Conservation (phyloP, 345 rosid genomes). For the Iberis pinnata region DNA sequence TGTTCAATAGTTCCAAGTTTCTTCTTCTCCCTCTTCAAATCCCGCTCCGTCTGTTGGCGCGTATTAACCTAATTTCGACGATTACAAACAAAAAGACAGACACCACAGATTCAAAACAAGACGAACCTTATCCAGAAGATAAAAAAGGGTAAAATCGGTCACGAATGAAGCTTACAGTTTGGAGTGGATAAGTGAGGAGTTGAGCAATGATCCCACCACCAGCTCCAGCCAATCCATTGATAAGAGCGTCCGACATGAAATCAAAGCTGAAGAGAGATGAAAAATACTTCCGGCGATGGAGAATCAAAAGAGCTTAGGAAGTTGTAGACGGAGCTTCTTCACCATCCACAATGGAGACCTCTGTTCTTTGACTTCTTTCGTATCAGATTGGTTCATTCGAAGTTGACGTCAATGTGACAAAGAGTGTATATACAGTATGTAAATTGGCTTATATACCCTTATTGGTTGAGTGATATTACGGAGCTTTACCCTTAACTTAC, state of each 20-base stretch:
- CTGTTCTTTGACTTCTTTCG: too few species aligned
- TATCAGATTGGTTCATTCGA: too few species aligned
- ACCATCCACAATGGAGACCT: too few species aligned
- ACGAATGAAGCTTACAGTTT: slow-evolving; percentile 41
- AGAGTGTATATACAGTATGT: too few species aligned
- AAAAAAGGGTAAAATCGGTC: too few species aligned
- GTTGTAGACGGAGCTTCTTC: slow-evolving; percentile 12
- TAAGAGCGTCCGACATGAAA: slow-evolving; percentile 89
- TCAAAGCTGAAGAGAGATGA: slow-evolving; percentile 2
- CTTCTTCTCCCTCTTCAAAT: slow-evolving; percentile 68
- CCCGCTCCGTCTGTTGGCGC: slow-evolving; percentile 96
- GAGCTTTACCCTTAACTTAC: too few species aligned
- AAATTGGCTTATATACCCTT: too few species aligned
- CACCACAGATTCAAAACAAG: background rate
- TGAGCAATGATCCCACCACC: slow-evolving; percentile 98
- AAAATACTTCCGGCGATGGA: slow-evolving; percentile 12
- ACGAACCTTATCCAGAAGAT: background rate
- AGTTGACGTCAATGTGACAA: too few species aligned
- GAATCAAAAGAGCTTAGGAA: slow-evolving; percentile 3
- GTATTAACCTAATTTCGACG: slow-evolving; percentile 62
- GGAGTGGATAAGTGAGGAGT: slow-evolving; percentile 89
- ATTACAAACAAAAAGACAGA: background rate
- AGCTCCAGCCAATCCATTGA: slow-evolving; percentile 92
- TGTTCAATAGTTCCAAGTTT: slow-evolving; percentile 62
- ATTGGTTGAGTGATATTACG: too few species aligned